Percentiles rank a stretch among this genome's conserved stretches.
Conservation (phyloP, 768 basidiomycete species). For the Lactarius quietus region DNA sequence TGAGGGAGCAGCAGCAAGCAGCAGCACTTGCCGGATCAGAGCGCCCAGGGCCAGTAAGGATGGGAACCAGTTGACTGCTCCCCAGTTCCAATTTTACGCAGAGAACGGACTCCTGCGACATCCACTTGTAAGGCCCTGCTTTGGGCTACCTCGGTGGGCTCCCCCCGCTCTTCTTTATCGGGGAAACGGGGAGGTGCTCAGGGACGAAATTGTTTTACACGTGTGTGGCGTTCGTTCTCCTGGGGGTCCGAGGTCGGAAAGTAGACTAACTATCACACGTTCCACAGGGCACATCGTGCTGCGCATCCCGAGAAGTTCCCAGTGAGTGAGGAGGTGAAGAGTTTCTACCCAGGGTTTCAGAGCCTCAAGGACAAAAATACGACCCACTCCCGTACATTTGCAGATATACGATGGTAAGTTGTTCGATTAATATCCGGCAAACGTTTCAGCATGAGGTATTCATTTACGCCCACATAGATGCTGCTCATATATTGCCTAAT, state of each 20-base stretch:
- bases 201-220: constrained; percentile 89
- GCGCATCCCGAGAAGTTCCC: constrained; percentile 72
- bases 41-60: background rate
- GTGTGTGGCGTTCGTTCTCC: constrained; percentile 37
- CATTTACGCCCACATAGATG: constrained; percentile 41
- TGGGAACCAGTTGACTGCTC: background rate
- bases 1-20: background rate
- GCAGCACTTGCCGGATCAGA: background rate
- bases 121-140: constrained; percentile 78
- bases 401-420: constrained; percentile 82
- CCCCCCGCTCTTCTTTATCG: constrained; percentile 80
- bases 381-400: constrained; percentile 80
- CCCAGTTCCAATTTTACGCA: constrained; percentile 68
- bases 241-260: too few species aligned
- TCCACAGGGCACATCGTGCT: constrained; percentile 78
- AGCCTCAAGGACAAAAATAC: constrained; percentile 50
- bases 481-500: constrained; percentile 68
- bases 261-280: background rate
- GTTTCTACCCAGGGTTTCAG: constrained; percentile 53
- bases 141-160: constrained; percentile 84
- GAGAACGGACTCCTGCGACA: constrained; percentile 72
- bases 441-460: background rate
- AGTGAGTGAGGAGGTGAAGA: constrained; percentile 41
- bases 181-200: constrained; percentile 84
- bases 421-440: too few species aligned